Evolutionary conservation across 495 filamentous ascomycete species (phyloP), one percentile per base, ranked within the genome.

Genomic region (Penicillium malachiteum): DNA sequence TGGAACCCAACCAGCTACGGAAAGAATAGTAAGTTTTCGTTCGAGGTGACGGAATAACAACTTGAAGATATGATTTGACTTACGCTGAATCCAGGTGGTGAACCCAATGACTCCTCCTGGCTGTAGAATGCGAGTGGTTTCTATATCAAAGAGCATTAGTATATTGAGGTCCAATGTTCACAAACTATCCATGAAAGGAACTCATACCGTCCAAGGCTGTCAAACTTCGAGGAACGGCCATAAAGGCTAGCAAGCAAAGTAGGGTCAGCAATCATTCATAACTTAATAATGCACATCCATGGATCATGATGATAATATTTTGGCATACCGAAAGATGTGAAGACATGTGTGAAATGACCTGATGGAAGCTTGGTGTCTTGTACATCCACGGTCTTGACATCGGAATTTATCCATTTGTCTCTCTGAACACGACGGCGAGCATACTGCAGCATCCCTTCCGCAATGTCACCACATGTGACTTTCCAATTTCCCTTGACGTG

Each of bases 381-480:
- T 3, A 70, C 68, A 69, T 77, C 66, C 14, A 77, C 63, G 4
- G 55, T 18, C 31, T 66, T 70, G 5, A 56, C 55, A 38, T 69
- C 64, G 0, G 59, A 57, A 54, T 71, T 68, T 2, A 50, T 55
- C 75, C 75, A 78, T 3, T 54, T 54, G 35, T 72, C 70, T 0
- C 57, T 42, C n/a, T 58, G 43, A 34, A 67, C 60, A 18, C 69
- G 63, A 13, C 56, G 40, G 7, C 56, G 53, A 4, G 65, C 64
- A 50, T 63, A 68, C 18, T 71, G 59, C 12, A 78, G 51, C 63
- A 76, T 70, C 8, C 42, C 56, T 21, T 61, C 47, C 2, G 70
- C 70, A 14, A 77, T 56, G 51, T 78, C 75, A 12, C 71, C 71
- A 17, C 68, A 75, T 5, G 67, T 71, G 45, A 78, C 44, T 7